A percentile compares a stretch with the other conserved stretches of the same genome.
Conservation (phyloP, 306 rosid genomes). For the Elaeagnus macrophylla region DNA sequence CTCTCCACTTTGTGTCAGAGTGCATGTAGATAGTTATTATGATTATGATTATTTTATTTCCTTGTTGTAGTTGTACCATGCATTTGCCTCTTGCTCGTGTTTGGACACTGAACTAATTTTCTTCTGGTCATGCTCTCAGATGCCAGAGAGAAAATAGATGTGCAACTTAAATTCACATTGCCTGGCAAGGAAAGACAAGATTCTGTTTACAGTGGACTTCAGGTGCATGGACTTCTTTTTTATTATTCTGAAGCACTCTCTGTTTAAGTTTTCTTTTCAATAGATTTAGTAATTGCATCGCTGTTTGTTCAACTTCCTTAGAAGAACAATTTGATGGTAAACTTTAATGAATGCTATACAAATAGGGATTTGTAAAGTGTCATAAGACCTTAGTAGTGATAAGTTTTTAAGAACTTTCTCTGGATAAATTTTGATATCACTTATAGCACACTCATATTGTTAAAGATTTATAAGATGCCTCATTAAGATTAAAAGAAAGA, state of each 20-base stretch:
- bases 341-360: too few species aligned
- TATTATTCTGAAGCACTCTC: not conserved
- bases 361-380: too few species aligned
- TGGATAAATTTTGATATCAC: too few species aligned
- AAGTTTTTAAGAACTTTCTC: too few species aligned
- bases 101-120: constrained; percentile 4
- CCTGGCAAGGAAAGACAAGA: constrained; percentile 99
- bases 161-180: constrained; percentile 56
- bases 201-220: constrained; percentile 85
- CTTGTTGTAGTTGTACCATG: constrained; percentile 5
- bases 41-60: constrained; percentile 1
- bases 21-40: not conserved
- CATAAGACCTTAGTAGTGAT: too few species aligned
- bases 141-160: constrained; percentile 30
- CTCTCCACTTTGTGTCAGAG: not conserved
- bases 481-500: too few species aligned
- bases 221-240: constrained; percentile 41
- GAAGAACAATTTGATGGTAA: not conserved
- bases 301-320: not conserved
- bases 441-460: too few species aligned
- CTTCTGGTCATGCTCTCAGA: constrained; percentile 31
- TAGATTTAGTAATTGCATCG: not conserved
- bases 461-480: too few species aligned
- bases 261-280: not conserved
- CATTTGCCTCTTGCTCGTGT: not conserved